A percentile compares a stretch with the other conserved stretches of the same genome.
Conservation (phyloP, 2,329 filamentous ascomycete genomes). For the Thelonectria blattea region DNA sequence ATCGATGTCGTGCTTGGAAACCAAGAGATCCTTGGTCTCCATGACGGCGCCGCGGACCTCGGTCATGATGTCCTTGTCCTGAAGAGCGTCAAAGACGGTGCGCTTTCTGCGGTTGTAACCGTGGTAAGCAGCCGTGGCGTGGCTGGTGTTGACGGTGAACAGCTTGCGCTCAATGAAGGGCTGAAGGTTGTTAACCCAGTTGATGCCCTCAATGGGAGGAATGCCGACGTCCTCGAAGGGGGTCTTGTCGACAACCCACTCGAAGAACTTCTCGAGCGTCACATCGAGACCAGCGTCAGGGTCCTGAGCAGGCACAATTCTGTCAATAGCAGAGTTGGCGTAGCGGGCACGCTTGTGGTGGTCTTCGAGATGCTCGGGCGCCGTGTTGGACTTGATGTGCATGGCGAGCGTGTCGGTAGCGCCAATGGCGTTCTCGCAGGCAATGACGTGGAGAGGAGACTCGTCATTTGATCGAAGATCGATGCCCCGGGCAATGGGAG, state of each 20-base stretch:
- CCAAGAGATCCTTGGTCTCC: slow-evolving; percentile 87
- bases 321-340: slow-evolving; percentile 97
- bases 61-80: slow-evolving; percentile 78
- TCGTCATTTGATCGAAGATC: slow-evolving; percentile 69
- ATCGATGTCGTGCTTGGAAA: slow-evolving; percentile 82
- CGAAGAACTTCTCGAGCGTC: slow-evolving; percentile 97
- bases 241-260: slow-evolving; percentile 93
- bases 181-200: slow-evolving; percentile 89
- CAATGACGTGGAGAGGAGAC: slow-evolving; percentile 86
- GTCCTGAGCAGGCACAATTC: slow-evolving; percentile 93
- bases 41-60: slow-evolving; percentile 80
- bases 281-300: slow-evolving; percentile 83
- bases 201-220: slow-evolving; percentile 83
- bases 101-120: slow-evolving; percentile 85
- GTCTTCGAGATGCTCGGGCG: slow-evolving; percentile 67
- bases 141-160: slow-evolving; percentile 98
- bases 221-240: slow-evolving; percentile 73
- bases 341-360: slow-evolving; percentile 81
- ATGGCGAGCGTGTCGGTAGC: slow-evolving; percentile 87
- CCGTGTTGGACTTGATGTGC: slow-evolving; percentile 81
- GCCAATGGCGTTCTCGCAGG: slow-evolving; percentile 97
- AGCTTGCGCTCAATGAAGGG: slow-evolving; percentile 99
- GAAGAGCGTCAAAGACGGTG: slow-evolving; percentile 88
- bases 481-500: slow-evolving; percentile 93
- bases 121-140: slow-evolving; percentile 95